Base-by-base conservation (phyloP, 768 basidiomycete species). In the Lyophyllum decastes region DNA sequence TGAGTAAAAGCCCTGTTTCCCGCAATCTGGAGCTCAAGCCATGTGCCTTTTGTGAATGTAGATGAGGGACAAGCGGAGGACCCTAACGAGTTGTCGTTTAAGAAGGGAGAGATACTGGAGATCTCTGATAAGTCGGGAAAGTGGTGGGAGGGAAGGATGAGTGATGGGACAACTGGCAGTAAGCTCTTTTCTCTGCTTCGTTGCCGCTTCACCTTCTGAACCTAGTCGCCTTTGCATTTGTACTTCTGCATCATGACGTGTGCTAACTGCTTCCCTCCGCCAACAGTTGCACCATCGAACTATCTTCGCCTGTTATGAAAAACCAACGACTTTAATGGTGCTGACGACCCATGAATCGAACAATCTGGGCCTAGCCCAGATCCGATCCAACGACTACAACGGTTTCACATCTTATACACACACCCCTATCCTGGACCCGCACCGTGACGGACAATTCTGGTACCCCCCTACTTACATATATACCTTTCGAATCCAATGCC, bases 61-160 rank as follows among this genome's bases (percentile, higher is more conserved):
- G 92, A 94, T 73, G 80, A 76, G n/a, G 91, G 86, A 2, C 87
- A 84, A 2, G 70, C 83, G 0, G 85, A 89, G 34, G 95, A 97
- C 67, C 87, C 92, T 1, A 90, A 87, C 66, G 95, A 98, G 70
- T 82, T 97, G 8, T 84, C 87, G 21, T 95, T 98, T 71, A 68
- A 76, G 46, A 94, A 94, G 72, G 92, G 92, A 24, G 95, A 97
- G 64, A 76, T 89, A 3, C 76, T 98, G 55, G 86, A 92, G 52
- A 85, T 98, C 45, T 67, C 89, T 44, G 93, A 96, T 68, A 86
- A 86, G 54, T 60, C 67, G 6, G 89, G 89, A n/a, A 90, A 92
- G 68, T 93, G 92, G 92, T 94, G 92, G 91, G 87, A 88, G 65
- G 89, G 86, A 17, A 83, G 77, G 64, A 90, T 83, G 68, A 38